Percentiles rank a stretch among this genome's conserved stretches.
phyloP scores from a whole-genome alignment of 257 asterid genomes.

The Ilex aquifolium region DNA sequence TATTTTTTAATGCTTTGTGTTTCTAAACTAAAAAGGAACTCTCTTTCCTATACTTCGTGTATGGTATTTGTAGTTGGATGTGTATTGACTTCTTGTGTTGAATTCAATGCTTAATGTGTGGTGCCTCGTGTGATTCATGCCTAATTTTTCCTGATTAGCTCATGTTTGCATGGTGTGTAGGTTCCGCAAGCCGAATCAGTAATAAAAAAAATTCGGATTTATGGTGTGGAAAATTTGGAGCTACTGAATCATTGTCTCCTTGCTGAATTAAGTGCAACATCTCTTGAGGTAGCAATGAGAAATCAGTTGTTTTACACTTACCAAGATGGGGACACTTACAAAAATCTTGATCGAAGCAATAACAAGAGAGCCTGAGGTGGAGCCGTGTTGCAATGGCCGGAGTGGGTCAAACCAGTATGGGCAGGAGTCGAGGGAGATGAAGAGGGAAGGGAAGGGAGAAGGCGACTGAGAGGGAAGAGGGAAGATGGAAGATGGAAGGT shows the following conservation, averaged over 20 bases:
- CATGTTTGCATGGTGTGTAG: constrained; percentile 35
- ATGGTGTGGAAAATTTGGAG: constrained; percentile 60
- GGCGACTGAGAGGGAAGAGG: too few relatives aligned
- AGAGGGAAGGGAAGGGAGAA: too few relatives aligned
- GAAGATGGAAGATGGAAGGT: too few relatives aligned
- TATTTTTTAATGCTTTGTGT: not conserved
- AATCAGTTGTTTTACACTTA: constrained; percentile 4
- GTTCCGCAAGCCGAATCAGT: constrained; percentile 71
- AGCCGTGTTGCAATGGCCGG: too few relatives aligned
- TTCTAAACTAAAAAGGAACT: not conserved
- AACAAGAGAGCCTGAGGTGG: too few relatives aligned
- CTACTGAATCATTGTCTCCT: constrained; percentile 41
- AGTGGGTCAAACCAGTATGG: too few relatives aligned
- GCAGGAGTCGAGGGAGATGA: too few relatives aligned
- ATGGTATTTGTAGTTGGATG: not conserved
- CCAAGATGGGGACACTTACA: too few relatives aligned
- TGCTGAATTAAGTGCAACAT: constrained; percentile 42
- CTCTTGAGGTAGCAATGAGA: constrained; percentile 59
- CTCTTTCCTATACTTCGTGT: too few relatives aligned
- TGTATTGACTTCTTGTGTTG: too few relatives aligned
- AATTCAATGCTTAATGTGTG: not conserved
- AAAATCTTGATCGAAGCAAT: too few relatives aligned
- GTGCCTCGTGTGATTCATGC: not conserved
- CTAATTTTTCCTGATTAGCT: constrained; percentile 1
- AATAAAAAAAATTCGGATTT: constrained; percentile 34